phyloP scores from a whole-genome alignment of 1,284 basidiomycete species.

The Ceratobasidium sp. region DNA sequence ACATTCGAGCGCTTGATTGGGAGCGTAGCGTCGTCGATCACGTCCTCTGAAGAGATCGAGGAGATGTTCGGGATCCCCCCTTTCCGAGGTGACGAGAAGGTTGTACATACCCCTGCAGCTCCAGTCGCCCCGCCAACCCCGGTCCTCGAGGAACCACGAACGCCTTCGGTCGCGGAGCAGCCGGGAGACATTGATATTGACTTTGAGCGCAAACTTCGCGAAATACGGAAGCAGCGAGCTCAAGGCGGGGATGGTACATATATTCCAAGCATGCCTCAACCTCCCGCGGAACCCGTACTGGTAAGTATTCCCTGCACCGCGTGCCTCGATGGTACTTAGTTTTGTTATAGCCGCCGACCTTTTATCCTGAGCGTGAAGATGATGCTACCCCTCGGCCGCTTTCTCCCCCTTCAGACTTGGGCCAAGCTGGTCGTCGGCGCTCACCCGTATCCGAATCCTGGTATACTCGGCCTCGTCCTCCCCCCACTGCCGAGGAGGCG shows the following conservation, averaged over 20 bases:
- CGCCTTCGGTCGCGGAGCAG: conserved; percentile 2
- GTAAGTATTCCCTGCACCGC: conserved; percentile 3
- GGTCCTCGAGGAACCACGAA: conserved; percentile 15
- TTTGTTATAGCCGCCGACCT: neutral
- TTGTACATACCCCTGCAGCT: neutral
- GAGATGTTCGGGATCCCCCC: conserved; percentile 19
- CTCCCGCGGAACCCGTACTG: conserved; percentile 35
- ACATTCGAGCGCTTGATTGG: conserved; percentile 38
- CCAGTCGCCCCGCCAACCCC: conserved; percentile 7
- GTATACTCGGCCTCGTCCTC: conserved; percentile 35
- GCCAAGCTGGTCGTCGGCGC: conserved; percentile 15
- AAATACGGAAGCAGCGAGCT: conserved; percentile 31
- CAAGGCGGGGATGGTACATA: conserved; percentile 36
- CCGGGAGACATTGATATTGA: conserved; percentile 25
- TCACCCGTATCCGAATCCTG: conserved; percentile 39
- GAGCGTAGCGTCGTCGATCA: conserved; percentile 14
- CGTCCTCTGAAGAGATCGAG: conserved; percentile 6
- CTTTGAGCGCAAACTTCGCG: conserved; percentile 18
- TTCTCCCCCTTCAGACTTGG: conserved; percentile 35
- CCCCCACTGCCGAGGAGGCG: conserved; percentile 20
- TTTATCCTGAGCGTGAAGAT: conserved; percentile 40
- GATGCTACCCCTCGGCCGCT: conserved; percentile 35
- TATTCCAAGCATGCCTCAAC: conserved; percentile 35
- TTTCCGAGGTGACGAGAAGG: neutral
- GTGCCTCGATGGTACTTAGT: neutral